Evolutionary conservation across 208 protist genomes (phyloP), one percentile per base, ranked within the genome.

Genomic region (Crithidia bombi): DNA sequence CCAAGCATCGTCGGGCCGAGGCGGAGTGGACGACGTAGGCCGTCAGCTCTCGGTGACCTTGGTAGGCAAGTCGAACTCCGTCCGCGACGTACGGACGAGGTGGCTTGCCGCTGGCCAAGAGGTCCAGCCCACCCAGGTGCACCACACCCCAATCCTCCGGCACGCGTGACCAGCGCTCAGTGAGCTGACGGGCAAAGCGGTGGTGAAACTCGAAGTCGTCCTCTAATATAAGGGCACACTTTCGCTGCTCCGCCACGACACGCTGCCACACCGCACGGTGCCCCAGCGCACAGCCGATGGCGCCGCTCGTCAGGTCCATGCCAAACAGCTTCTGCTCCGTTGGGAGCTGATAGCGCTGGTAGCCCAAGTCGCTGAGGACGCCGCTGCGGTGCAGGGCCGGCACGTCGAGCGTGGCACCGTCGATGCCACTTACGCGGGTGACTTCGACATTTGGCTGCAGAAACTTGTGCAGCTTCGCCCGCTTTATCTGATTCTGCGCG

Each of bases 191-290:
- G 35, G 65, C 38, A 58, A 97, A 92, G 30, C 77, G 77, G 33
- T 81, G 91, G 65, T 92, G 82, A 44, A 97, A 96, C 73, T 97
- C 90, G 2, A 95, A 80, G 57, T 97, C 93, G 69, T 97, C 93
- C 65, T 97, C 93, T 1, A 97, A 81, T 21, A 97, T 84, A 3
- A 97, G 76, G 2, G 89, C 90, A 63, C 75, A 82, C 30, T 38
- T 7, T 1, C 82, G 54, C 3, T 72, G 23, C 30, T 63, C 63
- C 0, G 54, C 76, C 19, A 91, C 87, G 43, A 97, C 75, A 28
- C 65, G 69, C 62, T 94, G 75, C 91, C 93, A 97, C 41, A 96
- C 78, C 14, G 70, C 68, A 25, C 93, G 88, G 54, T 97, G 93
- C 5, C 85, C 80, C 23, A 97, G 55, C 17, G 90, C 93, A 65